phyloP scores from a whole-genome alignment of 2,329 filamentous ascomycete species.

The Diaporthe citri region DNA sequence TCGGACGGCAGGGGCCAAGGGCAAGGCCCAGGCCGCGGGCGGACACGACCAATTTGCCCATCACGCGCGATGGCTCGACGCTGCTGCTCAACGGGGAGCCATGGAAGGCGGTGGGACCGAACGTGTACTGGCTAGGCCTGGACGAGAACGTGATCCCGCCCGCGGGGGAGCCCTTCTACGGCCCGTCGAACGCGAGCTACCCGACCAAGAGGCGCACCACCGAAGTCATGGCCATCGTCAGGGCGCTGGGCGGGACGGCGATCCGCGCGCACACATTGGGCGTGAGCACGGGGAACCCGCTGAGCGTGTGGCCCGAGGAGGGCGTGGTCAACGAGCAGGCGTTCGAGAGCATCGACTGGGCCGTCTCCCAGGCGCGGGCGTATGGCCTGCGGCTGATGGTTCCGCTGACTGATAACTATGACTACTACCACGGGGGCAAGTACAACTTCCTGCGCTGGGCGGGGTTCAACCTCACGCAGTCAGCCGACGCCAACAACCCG shows the following conservation, averaged over 20 bases:
- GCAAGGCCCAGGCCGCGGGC: slow-evolving; percentile 1
- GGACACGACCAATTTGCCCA: slow-evolving; percentile 42
- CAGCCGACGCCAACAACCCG: slow-evolving; percentile 52
- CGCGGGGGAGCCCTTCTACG: slow-evolving; percentile 58
- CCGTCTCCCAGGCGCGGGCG: slow-evolving; percentile 58
- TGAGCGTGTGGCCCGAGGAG: slow-evolving; percentile 57
- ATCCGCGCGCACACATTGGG: slow-evolving; percentile 61
- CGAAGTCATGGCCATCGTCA: slow-evolving; percentile 59
- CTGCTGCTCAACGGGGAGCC: slow-evolving; percentile 53
- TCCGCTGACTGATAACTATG: slow-evolving; percentile 61
- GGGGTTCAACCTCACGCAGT: slow-evolving; percentile 56
- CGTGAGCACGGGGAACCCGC: slow-evolving; percentile 60
- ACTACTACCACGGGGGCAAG: slow-evolving; percentile 65
- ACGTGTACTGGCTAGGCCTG: slow-evolving; percentile 64
- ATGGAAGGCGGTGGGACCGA: slow-evolving; percentile 61
- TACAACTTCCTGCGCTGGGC: slow-evolving; percentile 61
- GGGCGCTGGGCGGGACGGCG: slow-evolving; percentile 59
- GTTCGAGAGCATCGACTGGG: slow-evolving; percentile 62
- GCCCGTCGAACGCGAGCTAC: slow-evolving; percentile 58
- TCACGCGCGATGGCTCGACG: slow-evolving; percentile 52
- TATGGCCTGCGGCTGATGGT: slow-evolving; percentile 59
- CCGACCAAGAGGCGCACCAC: slow-evolving; percentile 59
- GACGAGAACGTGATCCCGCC: slow-evolving; percentile 63
- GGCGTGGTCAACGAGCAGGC: slow-evolving; percentile 57
- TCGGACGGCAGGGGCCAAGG: neutral